Percentiles rank a stretch among this genome's conserved stretches.
Evolutionary conservation across 2,329 filamentous ascomycete genomes (phyloP).

Genomic region (Scedosporium aurantiacum): DNA sequence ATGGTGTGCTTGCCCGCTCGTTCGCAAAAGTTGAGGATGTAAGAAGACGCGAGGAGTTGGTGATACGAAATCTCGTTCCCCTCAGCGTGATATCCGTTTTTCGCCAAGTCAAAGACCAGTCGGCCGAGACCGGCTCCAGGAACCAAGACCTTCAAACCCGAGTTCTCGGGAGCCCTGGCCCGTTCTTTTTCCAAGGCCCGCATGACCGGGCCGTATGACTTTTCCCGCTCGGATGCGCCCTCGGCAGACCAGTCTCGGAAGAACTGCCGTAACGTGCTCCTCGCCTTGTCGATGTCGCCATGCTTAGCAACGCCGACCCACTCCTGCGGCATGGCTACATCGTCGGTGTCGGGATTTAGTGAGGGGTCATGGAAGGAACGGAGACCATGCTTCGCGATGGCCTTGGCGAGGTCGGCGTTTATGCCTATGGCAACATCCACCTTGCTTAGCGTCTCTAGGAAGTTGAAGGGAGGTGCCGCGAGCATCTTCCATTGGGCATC

Average conservation of each 20-base stretch:
- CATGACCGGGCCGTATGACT: constrained; percentile 67
- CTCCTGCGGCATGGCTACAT: constrained; percentile 41
- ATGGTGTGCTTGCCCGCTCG: constrained; percentile 55
- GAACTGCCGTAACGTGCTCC: constrained; percentile 85
- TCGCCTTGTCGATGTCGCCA: constrained; percentile 76
- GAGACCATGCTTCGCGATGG: constrained; percentile 62
- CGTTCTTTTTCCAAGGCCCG: constrained; percentile 46
- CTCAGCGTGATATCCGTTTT: constrained; percentile 61
- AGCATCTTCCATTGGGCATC: constrained; percentile 75
- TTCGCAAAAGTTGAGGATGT: constrained; percentile 59
- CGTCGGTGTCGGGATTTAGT: constrained; percentile 20
- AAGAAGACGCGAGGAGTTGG: constrained; percentile 75
- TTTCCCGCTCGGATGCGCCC: constrained; percentile 61
- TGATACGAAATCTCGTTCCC: constrained; percentile 97
- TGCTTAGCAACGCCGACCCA: constrained; percentile 64
- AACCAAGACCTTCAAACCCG: constrained; percentile 58
- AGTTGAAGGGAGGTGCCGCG: constrained; percentile 68
- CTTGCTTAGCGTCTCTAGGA: constrained; percentile 64
- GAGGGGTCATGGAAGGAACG: constrained; percentile 50
- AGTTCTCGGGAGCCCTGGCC: constrained; percentile 16
- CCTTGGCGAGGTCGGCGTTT: constrained; percentile 74
- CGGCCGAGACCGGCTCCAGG: constrained; percentile 84
- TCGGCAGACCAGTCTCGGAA: constrained; percentile 89
- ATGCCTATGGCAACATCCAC: constrained; percentile 81
- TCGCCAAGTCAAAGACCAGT: constrained; percentile 77